Evolutionary conservation across 371 early-diverging fungal species (phyloP).

Genomic region (Syncephalis fuscata): DNA sequence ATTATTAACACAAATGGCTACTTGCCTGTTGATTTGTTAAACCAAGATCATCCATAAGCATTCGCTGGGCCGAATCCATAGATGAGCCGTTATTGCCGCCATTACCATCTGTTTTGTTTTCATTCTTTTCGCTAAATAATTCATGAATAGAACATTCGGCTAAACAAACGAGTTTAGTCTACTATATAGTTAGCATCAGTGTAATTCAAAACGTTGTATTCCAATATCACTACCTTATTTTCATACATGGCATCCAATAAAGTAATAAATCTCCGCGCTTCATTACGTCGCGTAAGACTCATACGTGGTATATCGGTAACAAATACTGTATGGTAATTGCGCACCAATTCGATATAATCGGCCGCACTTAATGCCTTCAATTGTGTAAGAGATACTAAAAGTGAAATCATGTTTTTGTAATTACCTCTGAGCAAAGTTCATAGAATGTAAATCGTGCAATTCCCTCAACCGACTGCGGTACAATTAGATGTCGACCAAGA

Average conservation of each 20-base stretch:
- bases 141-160: conserved; percentile 45
- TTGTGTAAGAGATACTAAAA: not conserved
- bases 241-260: conserved; percentile 89
- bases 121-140: conserved; percentile 52
- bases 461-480: conserved; percentile 42
- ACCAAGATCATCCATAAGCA: conserved; percentile 42
- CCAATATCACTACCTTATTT: conserved; percentile 18
- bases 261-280: conserved; percentile 87
- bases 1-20: too few relatives aligned
- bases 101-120: conserved; percentile 13
- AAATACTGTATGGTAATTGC: conserved; percentile 51
- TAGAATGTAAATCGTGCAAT: conserved; percentile 63
- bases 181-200: not conserved
- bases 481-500: conserved; percentile 45
- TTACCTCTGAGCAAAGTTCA: conserved; percentile 60
- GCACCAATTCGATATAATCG: conserved; percentile 74
- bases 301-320: conserved; percentile 78
- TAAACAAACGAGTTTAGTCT: conserved; percentile 42
- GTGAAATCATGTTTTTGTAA: not conserved
- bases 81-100: conserved; percentile 8
- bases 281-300: conserved; percentile 54
- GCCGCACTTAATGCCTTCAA: conserved; percentile 55
- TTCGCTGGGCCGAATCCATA: conserved; percentile 15
- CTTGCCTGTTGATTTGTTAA: conserved; percentile 18
- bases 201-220: too few relatives aligned